Evolutionary conservation across 2,329 filamentous ascomycete genomes (phyloP).

Genomic region (Fusarium anthophilum): DNA sequence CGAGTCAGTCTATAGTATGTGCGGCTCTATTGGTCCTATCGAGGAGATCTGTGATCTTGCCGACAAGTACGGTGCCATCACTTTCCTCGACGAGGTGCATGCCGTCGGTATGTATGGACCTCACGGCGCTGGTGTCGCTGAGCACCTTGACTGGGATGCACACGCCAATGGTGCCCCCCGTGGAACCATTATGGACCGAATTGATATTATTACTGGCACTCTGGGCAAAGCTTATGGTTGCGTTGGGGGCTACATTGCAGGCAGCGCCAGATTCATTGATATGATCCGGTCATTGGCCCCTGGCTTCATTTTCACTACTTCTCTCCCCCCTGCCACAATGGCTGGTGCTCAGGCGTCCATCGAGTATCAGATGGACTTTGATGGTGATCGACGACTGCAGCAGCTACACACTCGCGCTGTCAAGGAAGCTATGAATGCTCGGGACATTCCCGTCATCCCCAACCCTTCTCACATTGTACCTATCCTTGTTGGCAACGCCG

Average conservation of each 20-base stretch:
- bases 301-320: conserved; percentile 99
- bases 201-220: conserved; percentile 98
- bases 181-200: conserved; percentile 92
- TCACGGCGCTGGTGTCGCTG: conserved; percentile 92
- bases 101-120: conserved; percentile 99
- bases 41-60: conserved; percentile 95
- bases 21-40: conserved; percentile 95
- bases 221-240: conserved; percentile 98
- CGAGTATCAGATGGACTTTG: conserved; percentile 88
- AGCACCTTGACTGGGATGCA: conserved; percentile 94
- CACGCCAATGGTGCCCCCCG: conserved; percentile 77
- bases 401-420: conserved; percentile 96
- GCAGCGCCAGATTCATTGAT: conserved; percentile 86
- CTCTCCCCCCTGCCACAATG: conserved; percentile 95
- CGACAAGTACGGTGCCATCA: conserved; percentile 97
- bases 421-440: conserved; percentile 80
- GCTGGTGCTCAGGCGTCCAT: conserved; percentile 91
- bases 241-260: conserved; percentile 97
- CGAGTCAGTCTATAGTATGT: conserved; percentile 99
- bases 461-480: conserved; percentile 98
- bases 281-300: conserved; percentile 93
- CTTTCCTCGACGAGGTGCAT: conserved; percentile 98
- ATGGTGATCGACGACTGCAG: conserved; percentile 89
- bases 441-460: conserved; percentile 94
- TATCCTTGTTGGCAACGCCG: conserved; percentile 91